phyloP scores from a whole-genome alignment of 805 yeast species.

The Ogataea methylovora region DNA sequence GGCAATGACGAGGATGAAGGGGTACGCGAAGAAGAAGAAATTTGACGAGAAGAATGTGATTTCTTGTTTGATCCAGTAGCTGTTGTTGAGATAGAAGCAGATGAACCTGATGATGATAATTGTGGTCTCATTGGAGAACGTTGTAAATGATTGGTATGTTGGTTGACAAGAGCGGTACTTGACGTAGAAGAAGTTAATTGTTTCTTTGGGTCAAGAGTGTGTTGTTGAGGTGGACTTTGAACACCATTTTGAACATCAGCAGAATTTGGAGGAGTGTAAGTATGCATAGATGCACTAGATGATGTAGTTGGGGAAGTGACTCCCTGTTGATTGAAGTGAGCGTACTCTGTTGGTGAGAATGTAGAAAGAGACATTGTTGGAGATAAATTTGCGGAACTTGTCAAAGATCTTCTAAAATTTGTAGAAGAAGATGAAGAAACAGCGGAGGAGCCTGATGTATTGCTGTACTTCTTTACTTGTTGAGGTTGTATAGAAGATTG shows the following conservation, averaged over 20 bases:
- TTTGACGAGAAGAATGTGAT: background rate
- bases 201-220: background rate
- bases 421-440: no score
- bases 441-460: no score
- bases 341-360: no score
- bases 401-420: no score
- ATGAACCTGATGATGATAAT: slow-evolving; percentile 22
- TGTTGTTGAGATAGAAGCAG: slow-evolving; percentile 6
- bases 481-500: slow-evolving; percentile 16
- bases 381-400: no score
- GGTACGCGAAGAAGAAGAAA: background rate
- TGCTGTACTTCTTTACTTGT: no score
- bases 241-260: no score
- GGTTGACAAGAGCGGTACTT: slow-evolving; percentile 6
- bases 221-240: background rate
- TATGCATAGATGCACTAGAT: no score
- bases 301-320: no score
- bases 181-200: slow-evolving; percentile 5
- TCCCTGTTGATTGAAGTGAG: no score
- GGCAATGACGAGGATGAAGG: background rate
- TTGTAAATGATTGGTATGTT: background rate
- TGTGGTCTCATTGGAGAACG: background rate
- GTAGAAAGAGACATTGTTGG: no score
- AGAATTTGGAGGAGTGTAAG: no score
- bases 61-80: background rate